Conservation (phyloP, 805 yeast genomes). For the Hanseniaspora guilliermondii region DNA sequence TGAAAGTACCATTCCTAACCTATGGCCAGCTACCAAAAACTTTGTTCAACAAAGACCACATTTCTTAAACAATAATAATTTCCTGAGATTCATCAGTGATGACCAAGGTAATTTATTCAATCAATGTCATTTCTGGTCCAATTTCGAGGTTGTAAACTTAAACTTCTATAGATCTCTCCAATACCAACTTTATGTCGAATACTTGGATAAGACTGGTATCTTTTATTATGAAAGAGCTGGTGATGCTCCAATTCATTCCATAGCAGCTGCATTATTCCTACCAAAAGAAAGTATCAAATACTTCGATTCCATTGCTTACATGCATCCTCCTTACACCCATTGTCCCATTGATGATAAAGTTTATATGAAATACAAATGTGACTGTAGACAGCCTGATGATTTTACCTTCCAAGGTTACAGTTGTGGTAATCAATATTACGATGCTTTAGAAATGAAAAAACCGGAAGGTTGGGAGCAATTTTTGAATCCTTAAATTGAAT, state of each 20-base stretch:
- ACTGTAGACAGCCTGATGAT: conserved; percentile 60
- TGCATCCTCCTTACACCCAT: conserved; percentile 60
- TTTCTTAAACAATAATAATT: conserved; percentile 45
- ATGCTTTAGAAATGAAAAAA: conserved; percentile 38
- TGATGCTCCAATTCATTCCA: conserved; percentile 78
- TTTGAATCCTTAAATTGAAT: background rate
- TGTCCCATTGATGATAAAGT: conserved; percentile 59
- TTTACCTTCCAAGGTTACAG: conserved; percentile 61
- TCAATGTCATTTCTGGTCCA: conserved; percentile 80
- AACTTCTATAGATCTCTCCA: conserved; percentile 62
- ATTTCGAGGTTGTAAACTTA: conserved; percentile 69
- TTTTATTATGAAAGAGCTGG: conserved; percentile 89
- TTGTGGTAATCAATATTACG: conserved; percentile 52
- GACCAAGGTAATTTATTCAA: conserved; percentile 62
- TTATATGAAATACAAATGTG: conserved; percentile 52
- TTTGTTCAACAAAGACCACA: conserved; percentile 51
- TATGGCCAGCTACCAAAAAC: conserved; percentile 62
- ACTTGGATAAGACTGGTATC: conserved; percentile 61
- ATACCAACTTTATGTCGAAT: conserved; percentile 53
- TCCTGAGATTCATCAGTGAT: conserved; percentile 59
- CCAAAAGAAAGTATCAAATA: conserved; percentile 54
- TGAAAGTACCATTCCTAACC: conserved; percentile 55
- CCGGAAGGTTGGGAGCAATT: conserved; percentile 49
- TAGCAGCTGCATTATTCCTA: conserved; percentile 64
- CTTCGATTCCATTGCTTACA: conserved; percentile 71